Evolutionary conservation across 805 yeast genomes (phyloP), one percentile per base, ranked within the genome.

Genomic region (Wickerhamomyces sydowiorum): DNA sequence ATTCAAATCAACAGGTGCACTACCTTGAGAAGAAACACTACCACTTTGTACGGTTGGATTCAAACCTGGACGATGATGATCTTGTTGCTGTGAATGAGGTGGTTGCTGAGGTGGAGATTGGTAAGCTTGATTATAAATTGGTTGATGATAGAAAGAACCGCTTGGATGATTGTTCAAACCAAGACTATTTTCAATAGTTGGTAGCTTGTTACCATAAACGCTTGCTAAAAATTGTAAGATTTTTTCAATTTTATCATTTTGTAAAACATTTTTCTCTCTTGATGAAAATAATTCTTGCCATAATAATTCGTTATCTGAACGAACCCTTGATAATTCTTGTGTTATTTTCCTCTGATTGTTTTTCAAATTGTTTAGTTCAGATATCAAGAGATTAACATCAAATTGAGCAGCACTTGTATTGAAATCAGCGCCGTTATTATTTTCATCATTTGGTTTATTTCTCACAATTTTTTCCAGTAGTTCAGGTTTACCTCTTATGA

Each of bases 201-300:
- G 21, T 8, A 50, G 47, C 31, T 46, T 53, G 39, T 47, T 53
- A n/a, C 59, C 58, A 39, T 56, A 56, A 25, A 91, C 75, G 6
- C 90, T 77, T 2, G 96, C 95, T 54, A 93, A 69, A 51, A 93
- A 91, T 52, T 93, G 77, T 53, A 93, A 65, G 39, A 93, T 91
- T 49, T 86, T 84, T 49, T 89, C 95, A 42, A 93, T 70, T 19
- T 96, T 87, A 48, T 86, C 91, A 32, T 91, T 80, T 59, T 93
- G 98, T 27, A 81, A 73, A 53, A 83, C 78, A 61, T 90, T 86
- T 49, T 90, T 76, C 59, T 91, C 97, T 41, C 97, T 72, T 6
- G 91, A 82, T 44, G 80, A 66, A 58, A 74, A 81, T 54, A 88
- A 83, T 58, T 93, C 98, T 46, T 83, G 82, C 99, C 99, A 93